These are phyloP conservation scores for Malus hybrid DNA, from an alignment of 331 rosid genomes.

Conservation along the genomic window DNA sequence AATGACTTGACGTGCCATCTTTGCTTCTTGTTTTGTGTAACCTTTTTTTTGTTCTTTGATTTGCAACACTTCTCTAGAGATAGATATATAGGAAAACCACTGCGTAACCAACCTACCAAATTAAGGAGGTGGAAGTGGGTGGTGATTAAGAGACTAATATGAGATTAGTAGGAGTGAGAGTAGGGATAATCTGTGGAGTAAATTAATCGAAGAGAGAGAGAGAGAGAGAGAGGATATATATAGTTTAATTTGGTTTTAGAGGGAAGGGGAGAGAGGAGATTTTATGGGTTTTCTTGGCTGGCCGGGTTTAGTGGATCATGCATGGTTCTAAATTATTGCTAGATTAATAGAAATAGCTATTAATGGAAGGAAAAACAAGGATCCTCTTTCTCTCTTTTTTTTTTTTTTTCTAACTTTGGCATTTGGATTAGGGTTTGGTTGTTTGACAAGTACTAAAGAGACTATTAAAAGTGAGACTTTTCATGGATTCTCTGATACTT, in stretches of 20 bases:
- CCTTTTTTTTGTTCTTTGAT: not conserved
- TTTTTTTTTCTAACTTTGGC: not conserved
- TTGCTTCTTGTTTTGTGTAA: not conserved
- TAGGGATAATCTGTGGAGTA: not conserved
- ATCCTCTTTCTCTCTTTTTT: not conserved
- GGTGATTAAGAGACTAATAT: not conserved
- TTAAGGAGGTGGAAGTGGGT: not conserved
- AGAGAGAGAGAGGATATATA: not conserved
- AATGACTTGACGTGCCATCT: constrained; percentile 3
- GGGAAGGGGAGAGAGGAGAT: not conserved
- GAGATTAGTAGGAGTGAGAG: not conserved
- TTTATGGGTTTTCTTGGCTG: not conserved
- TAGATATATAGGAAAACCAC: not conserved
- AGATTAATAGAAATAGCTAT: not conserved
- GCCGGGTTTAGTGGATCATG: not conserved
- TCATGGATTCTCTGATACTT: rapidly evolving
- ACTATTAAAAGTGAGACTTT: too few relatives aligned
- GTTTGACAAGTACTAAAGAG: too few relatives aligned
- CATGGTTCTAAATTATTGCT: not conserved
- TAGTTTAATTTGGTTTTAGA: not conserved
- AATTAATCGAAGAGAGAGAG: not conserved
- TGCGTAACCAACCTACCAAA: not conserved
- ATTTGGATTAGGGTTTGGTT: not conserved
- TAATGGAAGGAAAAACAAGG: not conserved
- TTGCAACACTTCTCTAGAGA: not conserved